Conservation (phyloP, 495 filamentous ascomycete genomes). For the Trichoderma orchidacearum region DNA sequence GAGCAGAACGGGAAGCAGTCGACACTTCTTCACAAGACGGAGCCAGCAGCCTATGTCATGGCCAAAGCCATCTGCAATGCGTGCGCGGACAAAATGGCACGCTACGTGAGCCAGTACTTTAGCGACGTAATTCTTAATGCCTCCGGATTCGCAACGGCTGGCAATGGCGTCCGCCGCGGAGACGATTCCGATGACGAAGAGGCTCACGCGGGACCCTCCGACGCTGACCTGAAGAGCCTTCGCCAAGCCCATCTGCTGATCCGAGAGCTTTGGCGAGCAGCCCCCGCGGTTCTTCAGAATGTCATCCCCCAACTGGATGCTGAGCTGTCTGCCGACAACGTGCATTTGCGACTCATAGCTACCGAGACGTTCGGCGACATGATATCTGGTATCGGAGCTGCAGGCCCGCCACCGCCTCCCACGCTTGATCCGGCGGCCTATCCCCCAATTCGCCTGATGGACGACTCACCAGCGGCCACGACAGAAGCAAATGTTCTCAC, state of each 20-base stretch:
- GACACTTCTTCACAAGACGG: constrained; percentile 67
- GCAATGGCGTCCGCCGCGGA: constrained; percentile 26
- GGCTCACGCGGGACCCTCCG: constrained; percentile 44
- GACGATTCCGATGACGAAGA: constrained; percentile 55
- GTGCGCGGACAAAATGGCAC: constrained; percentile 87
- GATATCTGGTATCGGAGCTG: constrained; percentile 78
- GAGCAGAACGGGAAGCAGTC: constrained; percentile 45
- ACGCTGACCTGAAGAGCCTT: constrained; percentile 75
- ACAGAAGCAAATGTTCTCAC: constrained; percentile 49
- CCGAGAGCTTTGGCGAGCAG: constrained; percentile 87
- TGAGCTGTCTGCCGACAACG: constrained; percentile 79
- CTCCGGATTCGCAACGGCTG: constrained; percentile 39
- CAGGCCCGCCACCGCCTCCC: constrained; percentile 62
- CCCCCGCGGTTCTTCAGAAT: constrained; percentile 76
- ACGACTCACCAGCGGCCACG: constrained; percentile 30
- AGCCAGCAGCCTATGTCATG: constrained; percentile 89
- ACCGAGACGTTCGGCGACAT: constrained; percentile 93
- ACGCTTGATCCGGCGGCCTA: constrained; percentile 67
- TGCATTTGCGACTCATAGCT: constrained; percentile 70
- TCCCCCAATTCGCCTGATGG: constrained; percentile 55
- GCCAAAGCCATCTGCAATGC: constrained; percentile 83
- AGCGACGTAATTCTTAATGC: constrained; percentile 89
- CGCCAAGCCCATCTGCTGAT: constrained; percentile 80
- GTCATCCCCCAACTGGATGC: constrained; percentile 91
- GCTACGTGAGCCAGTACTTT: constrained; percentile 90